These are phyloP conservation scores for Phaeoacremonium minimum DNA, from an alignment of 2,329 filamentous ascomycete genomes.

Conservation along the genomic window DNA sequence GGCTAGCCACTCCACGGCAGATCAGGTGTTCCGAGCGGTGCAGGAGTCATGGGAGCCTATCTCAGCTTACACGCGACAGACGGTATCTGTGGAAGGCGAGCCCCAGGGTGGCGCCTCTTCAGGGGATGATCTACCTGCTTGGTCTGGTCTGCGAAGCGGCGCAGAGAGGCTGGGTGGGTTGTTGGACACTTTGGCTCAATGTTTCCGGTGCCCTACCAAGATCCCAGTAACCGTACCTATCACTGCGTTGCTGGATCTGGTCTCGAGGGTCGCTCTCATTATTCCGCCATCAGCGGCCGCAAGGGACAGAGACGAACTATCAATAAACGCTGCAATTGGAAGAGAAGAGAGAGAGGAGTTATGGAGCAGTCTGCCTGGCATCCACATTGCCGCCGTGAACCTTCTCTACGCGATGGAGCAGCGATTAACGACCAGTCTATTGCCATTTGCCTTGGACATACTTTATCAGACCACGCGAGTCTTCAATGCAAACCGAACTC, in stretches of 20 bases:
- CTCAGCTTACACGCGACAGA: conserved; percentile 40
- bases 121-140: conserved; percentile 55
- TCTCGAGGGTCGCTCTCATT: conserved; percentile 66
- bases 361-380: conserved; percentile 66
- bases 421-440: conserved; percentile 52
- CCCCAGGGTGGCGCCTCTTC: conserved; percentile 41
- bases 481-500: conserved; percentile 54
- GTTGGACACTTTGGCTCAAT: conserved; percentile 59
- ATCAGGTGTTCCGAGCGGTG: conserved; percentile 74
- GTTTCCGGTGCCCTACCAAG: conserved; percentile 61
- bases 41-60: conserved; percentile 77
- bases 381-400: conserved; percentile 68
- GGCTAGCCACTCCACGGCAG: conserved; percentile 65
- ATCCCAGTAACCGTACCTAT: conserved; percentile 63
- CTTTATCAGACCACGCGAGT: conserved; percentile 70
- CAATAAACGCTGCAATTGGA: conserved; percentile 65
- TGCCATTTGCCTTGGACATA: conserved; percentile 58
- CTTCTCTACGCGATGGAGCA: conserved; percentile 54
- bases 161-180: conserved; percentile 64
- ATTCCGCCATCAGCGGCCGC: conserved; percentile 41
- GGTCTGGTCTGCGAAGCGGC: conserved; percentile 73
- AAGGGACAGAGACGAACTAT: conserved; percentile 46
- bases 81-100: conserved; percentile 39
- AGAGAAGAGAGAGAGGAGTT: conserved; percentile 80
- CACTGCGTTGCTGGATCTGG: conserved; percentile 62